These are phyloP conservation scores for Ganoderma lingzhi DNA, from an alignment of 1,284 basidiomycete species.

Conservation along the genomic window DNA sequence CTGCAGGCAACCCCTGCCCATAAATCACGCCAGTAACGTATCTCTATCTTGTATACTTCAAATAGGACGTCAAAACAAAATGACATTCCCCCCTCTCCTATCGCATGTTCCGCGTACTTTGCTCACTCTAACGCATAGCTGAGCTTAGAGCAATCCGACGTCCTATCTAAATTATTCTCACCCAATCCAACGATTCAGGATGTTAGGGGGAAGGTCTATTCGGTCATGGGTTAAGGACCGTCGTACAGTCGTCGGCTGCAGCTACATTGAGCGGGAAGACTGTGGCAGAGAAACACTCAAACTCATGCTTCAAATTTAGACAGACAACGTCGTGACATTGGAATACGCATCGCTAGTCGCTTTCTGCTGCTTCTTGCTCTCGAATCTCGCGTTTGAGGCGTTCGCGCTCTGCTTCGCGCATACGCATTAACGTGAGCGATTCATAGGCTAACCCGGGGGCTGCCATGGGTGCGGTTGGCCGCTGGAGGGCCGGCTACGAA, in stretches of 20 bases:
- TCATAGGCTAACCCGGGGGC: constrained; percentile 76
- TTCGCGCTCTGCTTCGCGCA: constrained; percentile 83
- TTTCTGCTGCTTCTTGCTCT: constrained; percentile 61
- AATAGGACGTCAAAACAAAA: background rate
- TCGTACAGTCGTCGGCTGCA: no score
- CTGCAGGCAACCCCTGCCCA: background rate
- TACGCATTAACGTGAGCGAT: constrained; percentile 81
- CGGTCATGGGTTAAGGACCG: no score
- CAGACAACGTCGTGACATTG: no score
- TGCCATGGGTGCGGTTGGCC: constrained; percentile 35
- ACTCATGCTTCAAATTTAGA: no score
- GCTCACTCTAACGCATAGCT: background rate
- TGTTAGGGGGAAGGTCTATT: no score
- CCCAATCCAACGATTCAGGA: no score
- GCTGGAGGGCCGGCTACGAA: constrained; percentile 42
- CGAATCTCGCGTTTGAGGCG: constrained; percentile 79
- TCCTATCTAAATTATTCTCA: no score
- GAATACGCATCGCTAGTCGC: background rate
- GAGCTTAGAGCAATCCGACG: background rate
- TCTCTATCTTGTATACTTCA: background rate
- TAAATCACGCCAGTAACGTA: no score
- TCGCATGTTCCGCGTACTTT: background rate
- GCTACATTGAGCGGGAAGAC: no score
- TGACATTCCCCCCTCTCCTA: background rate
- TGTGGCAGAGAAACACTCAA: no score